Base-by-base conservation (phyloP, 163 green algal species). In the Scenedesmus sp. region DNA sequence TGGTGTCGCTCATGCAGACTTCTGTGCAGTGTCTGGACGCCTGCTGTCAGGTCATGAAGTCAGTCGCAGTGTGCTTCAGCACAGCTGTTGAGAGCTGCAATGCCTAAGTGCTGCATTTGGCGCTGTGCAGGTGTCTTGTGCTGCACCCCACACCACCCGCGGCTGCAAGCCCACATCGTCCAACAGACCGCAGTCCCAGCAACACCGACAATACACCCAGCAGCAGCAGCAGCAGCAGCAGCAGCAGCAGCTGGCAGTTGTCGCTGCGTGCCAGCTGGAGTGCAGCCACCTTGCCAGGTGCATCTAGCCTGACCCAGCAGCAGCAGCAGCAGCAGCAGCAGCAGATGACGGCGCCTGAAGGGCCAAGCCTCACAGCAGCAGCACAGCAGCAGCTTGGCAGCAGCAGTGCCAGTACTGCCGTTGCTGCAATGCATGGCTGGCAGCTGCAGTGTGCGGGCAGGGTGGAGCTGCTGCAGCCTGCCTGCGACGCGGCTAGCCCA, bases 111-210 rank as follows among this genome's bases (percentile, higher is more conserved):
- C n/a, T n/a, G n/a, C n/a, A n/a, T n/a, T 10, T 68, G 42, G 3
- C 78, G 82, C 82, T 87, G 82, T 79, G 82, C 82, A 65, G 73
- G 46, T 85, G 79, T n/a, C 79, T 51, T 76, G 65, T 76, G 65
- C 65, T 76, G 65, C 65, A 76, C 65, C 65, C 65, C 30, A 20
- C 61, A 22, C 59, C 59, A 33, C 3, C 20, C 7, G 1, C 56
- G 20, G n/a, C 3, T 2, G 13, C 22, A n/a, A 70, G 30, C 30
- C 61, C 2, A 2, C 1, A 9, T 16, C 1, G 15, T n/a, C 61
- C 33, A 5, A 0, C 61, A 76, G 22, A 61, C 9, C 20, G 12
- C 51, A 70, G 59, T 22, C 12, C 15, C 59, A 33, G 15, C 7
- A 40, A 26, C 61, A 20, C 2, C 61, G 16, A 20, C 30, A 37